Base-by-base conservation (phyloP, 2,329 filamentous ascomycete genomes). In the Hymenotorrendiella dingleyae region DNA sequence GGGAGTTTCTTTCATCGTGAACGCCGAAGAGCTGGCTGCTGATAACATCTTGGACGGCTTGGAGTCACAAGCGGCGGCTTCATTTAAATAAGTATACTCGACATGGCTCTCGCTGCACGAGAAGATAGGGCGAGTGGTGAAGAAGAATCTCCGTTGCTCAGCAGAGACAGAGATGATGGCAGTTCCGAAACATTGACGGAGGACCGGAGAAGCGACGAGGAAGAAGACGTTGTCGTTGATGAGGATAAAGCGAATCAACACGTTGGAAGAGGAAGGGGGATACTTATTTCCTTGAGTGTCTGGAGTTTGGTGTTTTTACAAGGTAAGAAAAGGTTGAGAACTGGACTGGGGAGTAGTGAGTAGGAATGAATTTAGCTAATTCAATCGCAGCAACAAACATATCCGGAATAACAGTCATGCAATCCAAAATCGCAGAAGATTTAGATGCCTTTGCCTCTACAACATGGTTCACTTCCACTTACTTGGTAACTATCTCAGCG, bases 401-500 rank as follows among this genome's bases (percentile, higher is more conserved):
- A 65, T 86, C 82, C 10, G 80, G 87, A 53, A 81, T 94, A 59
- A 86, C 85, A 5, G 90, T 88, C 43, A 85, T 84, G 2, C 87
- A 93, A 64, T 86, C 82, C 6, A 71, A 72, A 37, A 86, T 94
- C 51, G 86, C 86, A 2, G 74, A 73, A 6, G 86, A 91, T 51
- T 69, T 94, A 2, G 72, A 86, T 62, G 78, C 84, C 1, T 89
- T 87, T 56, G 78, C 81, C 43, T 69, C 79, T 42, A 80, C 80
- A 26, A 84, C 79, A 62, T 94, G 86, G 86, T 88, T 93, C 60
- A 88, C 84, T 6, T 86, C 84, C 23, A 72, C 82, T 2, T 94
- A 87, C 59, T 70, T 93, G 61, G 67, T 70, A 60, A n/a, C n/a
- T n/a, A n/a, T n/a, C n/a, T n/a, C n/a, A 42, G 49, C 40, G 32